These are phyloP conservation scores for Entomophthora muscae DNA, from an alignment of 371 early-diverging fungal genomes.

Conservation along the genomic window DNA sequence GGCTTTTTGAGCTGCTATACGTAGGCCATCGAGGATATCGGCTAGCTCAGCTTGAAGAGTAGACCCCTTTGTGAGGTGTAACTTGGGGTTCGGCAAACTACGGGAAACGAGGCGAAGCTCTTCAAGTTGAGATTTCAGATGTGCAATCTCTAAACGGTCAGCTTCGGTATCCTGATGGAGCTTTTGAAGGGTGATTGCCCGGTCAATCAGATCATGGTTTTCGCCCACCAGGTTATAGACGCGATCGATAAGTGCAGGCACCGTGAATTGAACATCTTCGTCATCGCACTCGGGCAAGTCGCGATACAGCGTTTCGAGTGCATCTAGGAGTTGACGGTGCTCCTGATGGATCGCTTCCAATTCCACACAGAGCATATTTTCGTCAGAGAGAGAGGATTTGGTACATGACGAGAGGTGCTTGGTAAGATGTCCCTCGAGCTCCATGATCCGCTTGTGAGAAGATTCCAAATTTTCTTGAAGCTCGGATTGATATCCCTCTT, in stretches of 20 bases:
- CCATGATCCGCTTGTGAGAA: background rate
- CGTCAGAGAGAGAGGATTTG: background rate
- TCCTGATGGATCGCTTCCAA: background rate
- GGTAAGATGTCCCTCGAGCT: background rate
- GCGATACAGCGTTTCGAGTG: background rate
- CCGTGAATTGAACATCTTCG: background rate
- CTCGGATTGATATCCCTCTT: background rate
- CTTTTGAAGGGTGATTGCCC: background rate
- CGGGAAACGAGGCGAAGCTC: background rate
- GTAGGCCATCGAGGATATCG: background rate
- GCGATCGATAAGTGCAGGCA: background rate
- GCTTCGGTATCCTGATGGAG: background rate
- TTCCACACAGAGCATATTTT: background rate
- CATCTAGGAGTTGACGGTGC: background rate
- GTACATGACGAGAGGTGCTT: background rate
- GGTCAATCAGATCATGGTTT: background rate
- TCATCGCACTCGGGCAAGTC: background rate
- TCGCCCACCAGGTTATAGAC: background rate
- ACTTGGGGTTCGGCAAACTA: background rate
- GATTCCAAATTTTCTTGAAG: background rate
- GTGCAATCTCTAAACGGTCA: background rate
- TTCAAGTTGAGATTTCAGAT: background rate
- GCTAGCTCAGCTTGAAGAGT: background rate
- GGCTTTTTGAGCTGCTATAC: background rate
- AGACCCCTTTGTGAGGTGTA: background rate